Evolutionary conservation across 1,139 yeast species (phyloP), one percentile per base, ranked within the genome.

Genomic region (Hansenula lynferdii): DNA sequence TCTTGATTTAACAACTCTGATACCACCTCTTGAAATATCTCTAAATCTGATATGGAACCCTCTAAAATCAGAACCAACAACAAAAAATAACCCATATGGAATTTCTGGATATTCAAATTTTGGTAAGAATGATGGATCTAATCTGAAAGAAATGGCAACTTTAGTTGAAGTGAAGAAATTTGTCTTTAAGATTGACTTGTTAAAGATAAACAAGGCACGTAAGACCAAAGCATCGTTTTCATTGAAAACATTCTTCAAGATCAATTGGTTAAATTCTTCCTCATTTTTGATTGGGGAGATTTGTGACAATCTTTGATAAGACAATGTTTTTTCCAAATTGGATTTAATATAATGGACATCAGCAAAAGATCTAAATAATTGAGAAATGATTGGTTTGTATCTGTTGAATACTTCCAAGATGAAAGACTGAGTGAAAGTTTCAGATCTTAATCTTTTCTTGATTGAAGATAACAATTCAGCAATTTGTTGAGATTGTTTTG

Each of bases 11-110:
- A 92, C 98, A 58, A 92, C 85, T 66, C 98, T 80, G 55, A 92
- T 92, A 61, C 98, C 98, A 62, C 98, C 98, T 63, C 98, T 80
- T 26, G 98, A 95, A 56, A 92, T 90, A 64, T 92, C 97, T 62
- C 97, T 81, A 69, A 92, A 92, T 63, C 98, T 78, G 50, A 92
- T 82, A 62, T 92, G 98, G 83, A 92, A 92, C 25, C 97, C 98
- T 61, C 97, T 77, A 67, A 92, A 92, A 60, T 94, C 97, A 51
- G 90, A 85, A 46, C 98, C 98, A 44, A 92, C 96, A 42, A 90
- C 85, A 53, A 92, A 81, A 67, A 92, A 90, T 85, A 92, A 85
- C 49, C 97, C 98, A 58, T 68, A 92, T 43, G 96, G 94, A 43
- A 82, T 84, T 52, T 87, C 94, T 37, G 97, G 95, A 61, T 90